Evolutionary conservation across 1,284 basidiomycete species (phyloP).

Genomic region (Paramarasmius palmivorus): DNA sequence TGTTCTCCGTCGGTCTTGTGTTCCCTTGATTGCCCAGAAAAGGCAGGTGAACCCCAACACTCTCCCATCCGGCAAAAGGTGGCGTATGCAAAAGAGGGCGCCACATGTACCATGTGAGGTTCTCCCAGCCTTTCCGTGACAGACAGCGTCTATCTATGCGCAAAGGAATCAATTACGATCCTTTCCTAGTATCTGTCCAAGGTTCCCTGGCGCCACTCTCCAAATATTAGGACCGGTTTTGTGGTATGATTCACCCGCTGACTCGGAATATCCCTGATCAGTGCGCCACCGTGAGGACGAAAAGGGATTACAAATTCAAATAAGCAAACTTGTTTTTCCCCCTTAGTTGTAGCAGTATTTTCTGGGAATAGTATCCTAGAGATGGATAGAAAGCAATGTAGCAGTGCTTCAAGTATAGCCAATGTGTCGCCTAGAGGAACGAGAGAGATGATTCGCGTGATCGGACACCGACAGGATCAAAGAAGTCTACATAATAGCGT

Average conservation of each 20-base stretch:
- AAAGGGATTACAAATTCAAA: background rate
- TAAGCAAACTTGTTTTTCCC: background rate
- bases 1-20: background rate
- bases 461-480: slow-evolving; percentile 5
- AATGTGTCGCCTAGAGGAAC: background rate
- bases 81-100: slow-evolving; percentile 4
- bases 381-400: too few relatives aligned
- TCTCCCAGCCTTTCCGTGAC: background rate
- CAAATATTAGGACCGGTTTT: too few relatives aligned
- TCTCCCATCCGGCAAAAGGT: slow-evolving; percentile 1
- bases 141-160: background rate
- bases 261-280: background rate
- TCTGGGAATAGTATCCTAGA: too few relatives aligned
- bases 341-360: too few relatives aligned
- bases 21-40: background rate
- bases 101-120: slow-evolving; percentile 8
- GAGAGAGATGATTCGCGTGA: slow-evolving; percentile 4
- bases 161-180: background rate
- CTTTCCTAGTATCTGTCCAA: background rate
- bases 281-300: background rate
- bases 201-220: background rate
- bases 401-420: too few relatives aligned
- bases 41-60: background rate
- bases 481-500: slow-evolving; percentile 1
- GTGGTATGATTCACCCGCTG: background rate